These are phyloP conservation scores for Metarhizium brunneum DNA, from an alignment of 2,329 filamentous ascomycete genomes.

Conservation along the genomic window DNA sequence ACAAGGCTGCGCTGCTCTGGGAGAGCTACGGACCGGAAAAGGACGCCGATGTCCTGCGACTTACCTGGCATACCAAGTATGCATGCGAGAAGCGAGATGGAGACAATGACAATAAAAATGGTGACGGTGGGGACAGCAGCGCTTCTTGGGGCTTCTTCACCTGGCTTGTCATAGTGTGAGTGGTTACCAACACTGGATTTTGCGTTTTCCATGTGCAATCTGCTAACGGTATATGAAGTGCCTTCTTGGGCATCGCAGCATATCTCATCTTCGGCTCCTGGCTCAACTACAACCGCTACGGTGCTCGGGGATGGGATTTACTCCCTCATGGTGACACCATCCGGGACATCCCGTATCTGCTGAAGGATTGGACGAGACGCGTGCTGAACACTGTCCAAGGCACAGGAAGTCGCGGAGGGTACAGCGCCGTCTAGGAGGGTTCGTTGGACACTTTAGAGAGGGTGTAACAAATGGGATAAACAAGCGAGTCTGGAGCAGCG, in stretches of 20 bases:
- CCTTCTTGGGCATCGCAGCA: constrained; percentile 74
- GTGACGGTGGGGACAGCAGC: constrained; percentile 36
- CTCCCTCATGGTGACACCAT: constrained; percentile 88
- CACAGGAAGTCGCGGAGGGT: constrained; percentile 76
- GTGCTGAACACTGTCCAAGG: constrained; percentile 80
- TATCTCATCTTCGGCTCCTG: constrained; percentile 98
- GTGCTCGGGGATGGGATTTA: constrained; percentile 88
- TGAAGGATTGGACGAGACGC: constrained; percentile 78
- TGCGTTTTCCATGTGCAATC: too few relatives aligned
- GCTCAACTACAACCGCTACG: constrained; percentile 98
- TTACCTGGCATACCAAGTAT: constrained; percentile 83
- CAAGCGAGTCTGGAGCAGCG: not conserved
- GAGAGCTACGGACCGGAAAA: constrained; percentile 58
- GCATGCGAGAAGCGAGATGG: constrained; percentile 57
- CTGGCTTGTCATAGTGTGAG: constrained; percentile 90
- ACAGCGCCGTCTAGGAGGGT: constrained; percentile 70
- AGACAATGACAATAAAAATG: constrained; percentile 29
- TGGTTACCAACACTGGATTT: constrained; percentile 11
- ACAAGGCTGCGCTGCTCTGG: constrained; percentile 61
- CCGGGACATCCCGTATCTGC: constrained; percentile 81
- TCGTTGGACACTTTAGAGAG: not conserved
- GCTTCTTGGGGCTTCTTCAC: constrained; percentile 90
- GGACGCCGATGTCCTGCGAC: constrained; percentile 52
- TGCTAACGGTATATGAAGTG: constrained; percentile 34
- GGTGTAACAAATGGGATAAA: not conserved